Percentiles rank a stretch among this genome's conserved stretches.
These are phyloP conservation scores for Aphanomyces cochlioides DNA, from an alignment of 352 stramenopile genomes.

Conservation along the genomic window DNA sequence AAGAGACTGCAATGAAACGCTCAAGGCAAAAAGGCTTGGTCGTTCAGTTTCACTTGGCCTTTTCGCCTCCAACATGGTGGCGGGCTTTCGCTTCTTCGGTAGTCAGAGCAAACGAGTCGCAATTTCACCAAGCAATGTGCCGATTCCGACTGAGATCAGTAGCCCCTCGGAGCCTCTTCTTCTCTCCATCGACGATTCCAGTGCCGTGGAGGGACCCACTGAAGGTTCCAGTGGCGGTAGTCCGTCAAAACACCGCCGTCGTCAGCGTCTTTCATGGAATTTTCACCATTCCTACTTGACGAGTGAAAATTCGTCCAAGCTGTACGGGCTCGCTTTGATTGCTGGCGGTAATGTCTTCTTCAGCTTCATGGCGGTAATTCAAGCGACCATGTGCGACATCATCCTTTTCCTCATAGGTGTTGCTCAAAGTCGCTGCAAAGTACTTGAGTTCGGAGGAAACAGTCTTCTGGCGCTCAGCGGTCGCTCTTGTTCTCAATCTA, in stretches of 20 bases:
- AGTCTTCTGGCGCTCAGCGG: constrained; percentile 53
- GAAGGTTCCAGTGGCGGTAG: background rate
- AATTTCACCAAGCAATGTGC: background rate
- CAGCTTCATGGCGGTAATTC: constrained; percentile 26
- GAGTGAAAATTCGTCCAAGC: background rate
- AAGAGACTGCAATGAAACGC: too few relatives aligned
- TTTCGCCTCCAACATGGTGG: too few relatives aligned
- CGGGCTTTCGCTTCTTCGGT: background rate
- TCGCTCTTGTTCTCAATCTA: constrained; percentile 49
- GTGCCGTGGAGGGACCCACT: too few relatives aligned
- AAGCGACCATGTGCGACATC: background rate
- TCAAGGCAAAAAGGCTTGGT: too few relatives aligned
- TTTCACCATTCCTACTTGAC: background rate
- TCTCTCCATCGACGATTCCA: background rate
- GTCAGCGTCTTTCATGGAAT: background rate
- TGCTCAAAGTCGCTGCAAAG: constrained; percentile 54
- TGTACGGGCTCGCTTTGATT: constrained; percentile 24
- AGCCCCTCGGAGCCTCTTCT: background rate
- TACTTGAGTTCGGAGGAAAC: constrained; percentile 48
- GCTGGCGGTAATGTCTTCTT: constrained; percentile 24
- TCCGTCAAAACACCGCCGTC: background rate
- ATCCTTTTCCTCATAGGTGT: constrained; percentile 32
- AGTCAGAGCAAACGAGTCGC: background rate
- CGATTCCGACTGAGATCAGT: background rate
- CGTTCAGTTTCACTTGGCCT: too few relatives aligned